These are phyloP conservation scores for Berkeleyomyces rouxiae DNA, from an alignment of 2,329 filamentous ascomycete genomes.

Conservation along the genomic window DNA sequence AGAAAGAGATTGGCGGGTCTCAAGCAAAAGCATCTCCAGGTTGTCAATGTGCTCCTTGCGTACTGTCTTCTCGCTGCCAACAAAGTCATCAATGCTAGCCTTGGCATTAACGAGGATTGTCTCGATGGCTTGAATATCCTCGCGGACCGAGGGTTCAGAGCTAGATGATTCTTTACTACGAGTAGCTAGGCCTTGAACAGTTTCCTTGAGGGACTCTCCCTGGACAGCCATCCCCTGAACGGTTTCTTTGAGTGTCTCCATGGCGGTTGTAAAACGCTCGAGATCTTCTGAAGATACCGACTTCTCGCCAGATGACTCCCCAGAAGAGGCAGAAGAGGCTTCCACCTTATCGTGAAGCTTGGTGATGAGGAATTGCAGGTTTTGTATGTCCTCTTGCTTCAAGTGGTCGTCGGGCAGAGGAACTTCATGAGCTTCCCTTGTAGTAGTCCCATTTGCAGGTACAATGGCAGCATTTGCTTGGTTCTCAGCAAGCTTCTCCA, in stretches of 20 bases:
- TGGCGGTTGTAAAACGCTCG: slow-evolving; percentile 35
- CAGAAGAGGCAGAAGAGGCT: slow-evolving; percentile 15
- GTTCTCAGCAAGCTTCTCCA: slow-evolving; percentile 9
- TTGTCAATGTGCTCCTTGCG: slow-evolving; percentile 48
- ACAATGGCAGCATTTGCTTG: not conserved
- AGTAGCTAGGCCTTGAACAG: slow-evolving; percentile 28
- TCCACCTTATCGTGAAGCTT: slow-evolving; percentile 77
- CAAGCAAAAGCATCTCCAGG: slow-evolving; percentile 49
- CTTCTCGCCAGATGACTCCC: slow-evolving; percentile 18
- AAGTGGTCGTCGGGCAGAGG: slow-evolving; percentile 29
- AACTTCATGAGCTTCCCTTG: not conserved
- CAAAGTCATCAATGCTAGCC: slow-evolving; percentile 62
- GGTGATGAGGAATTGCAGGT: slow-evolving; percentile 66
- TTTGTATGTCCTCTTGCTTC: slow-evolving; percentile 61
- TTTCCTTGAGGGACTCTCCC: slow-evolving; percentile 30
- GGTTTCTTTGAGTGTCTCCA: slow-evolving; percentile 30
- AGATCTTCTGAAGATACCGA: slow-evolving; percentile 37
- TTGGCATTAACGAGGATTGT: slow-evolving; percentile 83
- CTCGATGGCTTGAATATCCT: slow-evolving; percentile 77
- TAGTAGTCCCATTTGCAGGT: not conserved
- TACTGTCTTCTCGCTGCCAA: slow-evolving; percentile 56
- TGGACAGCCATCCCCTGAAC: slow-evolving; percentile 29
- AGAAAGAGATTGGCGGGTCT: slow-evolving; percentile 58
- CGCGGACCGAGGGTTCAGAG: slow-evolving; percentile 32
- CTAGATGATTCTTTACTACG: slow-evolving; percentile 14